Evolutionary conservation across 2,329 filamentous ascomycete genomes (phyloP).

Genomic region (Fusarium brachygibbosum): DNA sequence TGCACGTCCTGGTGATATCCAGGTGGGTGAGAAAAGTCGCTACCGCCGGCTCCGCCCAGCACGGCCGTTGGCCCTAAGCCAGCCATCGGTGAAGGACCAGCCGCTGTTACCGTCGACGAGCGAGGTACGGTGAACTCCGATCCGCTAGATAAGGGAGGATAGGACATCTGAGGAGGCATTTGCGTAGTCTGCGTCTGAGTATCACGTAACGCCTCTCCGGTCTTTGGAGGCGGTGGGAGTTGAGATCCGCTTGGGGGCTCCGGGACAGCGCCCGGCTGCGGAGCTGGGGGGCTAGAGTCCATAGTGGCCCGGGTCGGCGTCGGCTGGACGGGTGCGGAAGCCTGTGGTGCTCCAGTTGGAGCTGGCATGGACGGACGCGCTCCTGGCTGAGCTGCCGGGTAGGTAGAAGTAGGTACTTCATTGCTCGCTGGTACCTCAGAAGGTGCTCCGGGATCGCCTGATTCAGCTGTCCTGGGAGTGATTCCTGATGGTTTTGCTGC

Average conservation of each 20-base stretch:
- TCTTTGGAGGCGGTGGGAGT: conserved; percentile 66
- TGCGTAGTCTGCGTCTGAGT: conserved; percentile 53
- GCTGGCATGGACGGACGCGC: conserved; percentile 57
- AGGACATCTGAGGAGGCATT: conserved; percentile 63
- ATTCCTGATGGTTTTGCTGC: conserved; percentile 65
- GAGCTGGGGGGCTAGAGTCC: conserved; percentile 62
- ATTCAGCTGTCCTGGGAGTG: conserved; percentile 61
- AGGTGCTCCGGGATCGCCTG: conserved; percentile 40
- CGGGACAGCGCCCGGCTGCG: conserved; percentile 70
- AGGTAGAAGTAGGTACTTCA: conserved; percentile 52
- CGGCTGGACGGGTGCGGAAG: conserved; percentile 56
- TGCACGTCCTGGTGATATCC: conserved; percentile 70
- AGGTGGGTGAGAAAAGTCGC: conserved; percentile 61
- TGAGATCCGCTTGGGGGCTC: conserved; percentile 53
- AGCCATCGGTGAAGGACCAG: conserved; percentile 48
- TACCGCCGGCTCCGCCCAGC: conserved; percentile 45
- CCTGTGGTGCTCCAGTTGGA: conserved; percentile 57
- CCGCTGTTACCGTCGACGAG: conserved; percentile 59
- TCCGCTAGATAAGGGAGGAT: conserved; percentile 60
- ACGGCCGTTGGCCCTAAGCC: conserved; percentile 47
- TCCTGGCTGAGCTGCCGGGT: conserved; percentile 46
- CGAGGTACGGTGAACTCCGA: conserved; percentile 60
- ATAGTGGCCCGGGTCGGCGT: conserved; percentile 58
- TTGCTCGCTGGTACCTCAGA: conserved; percentile 44
- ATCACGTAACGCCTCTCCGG: conserved; percentile 59